A percentile compares a stretch with the other conserved stretches of the same genome.
These are phyloP conservation scores for Capsicum rhomboideum DNA, from an alignment of 257 asterid species.

Conservation along the genomic window DNA sequence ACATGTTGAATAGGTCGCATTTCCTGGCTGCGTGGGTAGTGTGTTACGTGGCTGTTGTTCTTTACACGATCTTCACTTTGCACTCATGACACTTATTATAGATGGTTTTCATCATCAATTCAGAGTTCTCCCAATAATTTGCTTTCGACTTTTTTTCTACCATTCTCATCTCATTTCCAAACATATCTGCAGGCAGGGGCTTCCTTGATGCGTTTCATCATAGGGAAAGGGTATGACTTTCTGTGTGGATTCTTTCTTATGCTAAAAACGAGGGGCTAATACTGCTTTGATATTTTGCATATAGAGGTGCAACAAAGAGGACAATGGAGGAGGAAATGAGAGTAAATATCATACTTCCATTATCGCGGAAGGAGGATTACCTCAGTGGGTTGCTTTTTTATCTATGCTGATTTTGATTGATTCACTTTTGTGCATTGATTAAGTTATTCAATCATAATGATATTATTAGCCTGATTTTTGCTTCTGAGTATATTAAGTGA, in stretches of 20 bases:
- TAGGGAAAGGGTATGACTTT: constrained; percentile 62
- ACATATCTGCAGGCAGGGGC: constrained; percentile 60
- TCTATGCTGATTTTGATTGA: constrained; percentile 6
- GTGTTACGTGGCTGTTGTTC: neutral
- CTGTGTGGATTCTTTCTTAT: neutral
- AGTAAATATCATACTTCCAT: constrained; percentile 53
- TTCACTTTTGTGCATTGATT: neutral
- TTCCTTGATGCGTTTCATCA: constrained; percentile 66
- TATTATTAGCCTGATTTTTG: neutral
- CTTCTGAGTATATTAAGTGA: neutral
- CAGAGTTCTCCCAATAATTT: neutral
- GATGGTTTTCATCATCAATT: neutral
- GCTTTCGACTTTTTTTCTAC: neutral
- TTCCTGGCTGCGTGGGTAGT: neutral
- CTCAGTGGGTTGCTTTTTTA: constrained; percentile 46
- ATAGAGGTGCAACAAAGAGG: constrained; percentile 63
- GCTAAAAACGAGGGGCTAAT: neutral
- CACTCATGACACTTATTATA: neutral
- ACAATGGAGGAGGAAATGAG: constrained; percentile 55
- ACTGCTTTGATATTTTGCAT: neutral
- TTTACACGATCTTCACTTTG: neutral
- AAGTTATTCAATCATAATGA: neutral
- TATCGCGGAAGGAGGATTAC: constrained; percentile 49
- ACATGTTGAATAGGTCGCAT: neutral
- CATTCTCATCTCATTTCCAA: constrained; percentile 8